phyloP scores from a whole-genome alignment of 352 stramenopile genomes.

The Phytophthora agathidicida region DNA sequence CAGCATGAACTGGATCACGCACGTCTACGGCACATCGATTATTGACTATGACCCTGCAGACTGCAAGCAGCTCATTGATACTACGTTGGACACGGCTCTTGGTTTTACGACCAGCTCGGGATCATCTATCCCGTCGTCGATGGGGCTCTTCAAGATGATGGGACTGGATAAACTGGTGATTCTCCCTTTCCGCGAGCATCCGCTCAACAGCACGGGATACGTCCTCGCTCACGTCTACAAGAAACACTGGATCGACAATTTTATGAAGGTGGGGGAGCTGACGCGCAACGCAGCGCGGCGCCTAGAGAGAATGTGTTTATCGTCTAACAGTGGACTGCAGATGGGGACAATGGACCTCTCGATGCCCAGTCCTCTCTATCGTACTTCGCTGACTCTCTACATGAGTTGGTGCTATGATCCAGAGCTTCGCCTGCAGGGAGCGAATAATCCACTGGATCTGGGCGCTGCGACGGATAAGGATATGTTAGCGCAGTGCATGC shows the following conservation, averaged over 20 bases:
- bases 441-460: too few species aligned
- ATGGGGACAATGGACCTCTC: constrained; percentile 11
- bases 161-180: constrained; percentile 21
- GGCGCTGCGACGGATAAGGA: too few species aligned
- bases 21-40: constrained; percentile 24
- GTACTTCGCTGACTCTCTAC: too few species aligned
- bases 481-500: too few species aligned
- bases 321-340: constrained; percentile 15
- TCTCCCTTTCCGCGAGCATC: constrained; percentile 13
- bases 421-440: too few species aligned
- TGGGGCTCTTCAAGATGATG: constrained; percentile 5
- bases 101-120: constrained; percentile 4
- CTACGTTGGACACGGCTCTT: background rate
- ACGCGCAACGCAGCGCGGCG: background rate
- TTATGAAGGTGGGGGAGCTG: constrained; percentile 11
- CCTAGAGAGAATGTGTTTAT: background rate
- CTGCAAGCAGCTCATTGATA: constrained; percentile 8
- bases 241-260: constrained; percentile 17
- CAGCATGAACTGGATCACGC: constrained; percentile 33
- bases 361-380: too few species aligned
- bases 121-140: background rate
- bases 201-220: constrained; percentile 21
- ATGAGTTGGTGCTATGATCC: too few species aligned
- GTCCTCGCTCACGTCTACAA: constrained; percentile 6
- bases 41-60: constrained; percentile 13